Evolutionary conservation across 768 basidiomycete genomes (phyloP).

Genomic region (Lentinula sp.): DNA sequence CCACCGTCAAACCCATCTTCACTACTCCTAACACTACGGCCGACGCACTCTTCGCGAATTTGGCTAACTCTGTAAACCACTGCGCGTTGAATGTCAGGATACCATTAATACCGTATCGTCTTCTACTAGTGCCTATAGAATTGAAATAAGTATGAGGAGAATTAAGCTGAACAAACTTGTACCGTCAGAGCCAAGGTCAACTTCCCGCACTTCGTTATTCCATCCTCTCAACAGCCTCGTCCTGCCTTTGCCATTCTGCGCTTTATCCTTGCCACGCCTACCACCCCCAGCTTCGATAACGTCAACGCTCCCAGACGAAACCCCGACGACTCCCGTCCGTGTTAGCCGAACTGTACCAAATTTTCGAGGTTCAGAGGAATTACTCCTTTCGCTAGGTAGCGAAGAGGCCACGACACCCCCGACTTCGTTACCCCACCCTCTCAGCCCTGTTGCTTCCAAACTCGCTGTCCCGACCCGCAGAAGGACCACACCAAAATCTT

Average conservation of each 20-base stretch:
- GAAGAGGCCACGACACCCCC: constrained; percentile 35
- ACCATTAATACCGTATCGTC: constrained; percentile 5
- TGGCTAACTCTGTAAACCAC: constrained; percentile 2
- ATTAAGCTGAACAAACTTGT: constrained; percentile 21
- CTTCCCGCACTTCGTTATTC: constrained; percentile 43
- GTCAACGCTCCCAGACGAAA: constrained; percentile 10
- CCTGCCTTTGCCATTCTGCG: neutral
- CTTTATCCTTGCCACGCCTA: constrained; percentile 15
- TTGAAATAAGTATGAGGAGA: neutral
- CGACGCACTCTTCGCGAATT: neutral
- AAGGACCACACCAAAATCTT: constrained; percentile 68
- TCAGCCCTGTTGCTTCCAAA: constrained; percentile 65
- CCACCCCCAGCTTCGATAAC: constrained; percentile 11
- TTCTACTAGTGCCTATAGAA: constrained; percentile 12
- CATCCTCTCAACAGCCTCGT: constrained; percentile 30
- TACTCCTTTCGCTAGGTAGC: neutral
- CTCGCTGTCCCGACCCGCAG: constrained; percentile 70
- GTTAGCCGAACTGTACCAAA: constrained; percentile 31
- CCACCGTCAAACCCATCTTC: constrained; percentile 5
- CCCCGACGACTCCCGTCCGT: constrained; percentile 30
- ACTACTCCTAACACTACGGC: neutral
- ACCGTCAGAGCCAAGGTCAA: constrained; percentile 34
- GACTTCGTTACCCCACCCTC: constrained; percentile 72
- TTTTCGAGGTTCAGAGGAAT: neutral
- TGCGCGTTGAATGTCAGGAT: constrained; percentile 2